Percentiles rank a stretch among this genome's conserved stretches.
These are phyloP conservation scores for Emmonsiellopsis sp. DNA, from an alignment of 2,329 filamentous ascomycete genomes.

Conservation along the genomic window DNA sequence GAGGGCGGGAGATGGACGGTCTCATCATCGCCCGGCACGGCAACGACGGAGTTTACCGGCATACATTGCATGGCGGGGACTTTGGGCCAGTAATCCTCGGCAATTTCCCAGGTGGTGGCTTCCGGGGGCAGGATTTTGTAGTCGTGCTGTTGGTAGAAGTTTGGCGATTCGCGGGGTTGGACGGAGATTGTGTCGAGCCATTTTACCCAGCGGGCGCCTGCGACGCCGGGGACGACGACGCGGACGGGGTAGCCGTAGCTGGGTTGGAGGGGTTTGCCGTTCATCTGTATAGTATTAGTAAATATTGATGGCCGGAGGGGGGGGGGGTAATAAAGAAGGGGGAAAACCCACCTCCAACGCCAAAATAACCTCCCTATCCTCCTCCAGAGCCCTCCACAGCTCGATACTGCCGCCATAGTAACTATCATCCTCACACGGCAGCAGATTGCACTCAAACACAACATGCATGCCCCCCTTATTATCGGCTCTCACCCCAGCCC, in stretches of 20 bases:
- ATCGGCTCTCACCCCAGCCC: constrained; percentile 33
- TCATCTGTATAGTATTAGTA: constrained; percentile 31
- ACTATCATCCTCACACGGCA: constrained; percentile 45
- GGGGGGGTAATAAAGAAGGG: background rate
- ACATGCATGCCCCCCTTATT: constrained; percentile 35
- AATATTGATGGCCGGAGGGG: background rate
- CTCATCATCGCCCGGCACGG: constrained; percentile 36
- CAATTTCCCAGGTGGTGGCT: constrained; percentile 38
- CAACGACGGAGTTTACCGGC: constrained; percentile 48
- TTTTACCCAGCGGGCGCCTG: constrained; percentile 46
- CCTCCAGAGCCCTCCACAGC: constrained; percentile 35
- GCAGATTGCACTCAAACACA: constrained; percentile 46
- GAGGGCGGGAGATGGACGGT: constrained; percentile 30
- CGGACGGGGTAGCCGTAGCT: constrained; percentile 46
- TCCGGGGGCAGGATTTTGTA: constrained; percentile 51
- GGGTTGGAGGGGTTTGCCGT: constrained; percentile 36
- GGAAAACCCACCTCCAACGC: constrained; percentile 33
- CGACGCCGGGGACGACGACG: constrained; percentile 43
- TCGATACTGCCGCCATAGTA: constrained; percentile 50
- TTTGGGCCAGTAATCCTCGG: constrained; percentile 43
- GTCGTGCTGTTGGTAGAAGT: constrained; percentile 49
- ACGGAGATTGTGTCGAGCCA: constrained; percentile 48
- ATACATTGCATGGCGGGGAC: constrained; percentile 45
- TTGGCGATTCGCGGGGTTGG: constrained; percentile 40
- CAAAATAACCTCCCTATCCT: constrained; percentile 38